Conservation (phyloP, 2,329 filamentous ascomycete species). For the Pochonia chlamydosporia region DNA sequence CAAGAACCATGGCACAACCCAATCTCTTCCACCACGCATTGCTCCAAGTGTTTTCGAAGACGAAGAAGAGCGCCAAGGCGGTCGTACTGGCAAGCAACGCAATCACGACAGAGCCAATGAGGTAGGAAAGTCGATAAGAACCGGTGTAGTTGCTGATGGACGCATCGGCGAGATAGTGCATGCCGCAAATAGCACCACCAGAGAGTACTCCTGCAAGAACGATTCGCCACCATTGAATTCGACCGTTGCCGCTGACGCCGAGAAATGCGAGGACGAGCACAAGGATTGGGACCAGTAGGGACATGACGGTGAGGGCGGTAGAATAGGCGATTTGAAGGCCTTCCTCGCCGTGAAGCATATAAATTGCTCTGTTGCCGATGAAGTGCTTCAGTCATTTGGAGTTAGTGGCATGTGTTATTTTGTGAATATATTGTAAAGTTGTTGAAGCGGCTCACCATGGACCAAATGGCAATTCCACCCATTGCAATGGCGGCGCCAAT, state of each 20-base stretch:
- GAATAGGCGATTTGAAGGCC: constrained; percentile 69
- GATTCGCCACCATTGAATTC: constrained; percentile 51
- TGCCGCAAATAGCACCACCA: constrained; percentile 71
- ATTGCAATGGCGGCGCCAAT: constrained; percentile 61
- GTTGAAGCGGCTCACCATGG: constrained; percentile 45
- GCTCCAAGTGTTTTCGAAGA: constrained; percentile 68
- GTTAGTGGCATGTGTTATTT: neutral
- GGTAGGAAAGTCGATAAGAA: constrained; percentile 49
- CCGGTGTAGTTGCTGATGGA: constrained; percentile 72
- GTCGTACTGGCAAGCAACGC: constrained; percentile 63
- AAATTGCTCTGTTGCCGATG: constrained; percentile 72
- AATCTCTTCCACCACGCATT: constrained; percentile 70
- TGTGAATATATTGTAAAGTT: neutral
- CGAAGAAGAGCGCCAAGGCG: constrained; percentile 70
- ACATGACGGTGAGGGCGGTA: constrained; percentile 62
- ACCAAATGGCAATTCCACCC: constrained; percentile 71
- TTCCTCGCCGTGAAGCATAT: constrained; percentile 55
- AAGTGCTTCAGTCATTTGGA: constrained; percentile 22
- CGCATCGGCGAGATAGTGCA: constrained; percentile 80
- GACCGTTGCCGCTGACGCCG: constrained; percentile 54
- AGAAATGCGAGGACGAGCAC: constrained; percentile 71
- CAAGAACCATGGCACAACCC: constrained; percentile 60
- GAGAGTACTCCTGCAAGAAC: constrained; percentile 59
- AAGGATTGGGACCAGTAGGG: constrained; percentile 70
- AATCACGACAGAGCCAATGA: constrained; percentile 65